Base-by-base conservation (phyloP, 2,329 filamentous ascomycete genomes). In the Ascochyta rabiei region DNA sequence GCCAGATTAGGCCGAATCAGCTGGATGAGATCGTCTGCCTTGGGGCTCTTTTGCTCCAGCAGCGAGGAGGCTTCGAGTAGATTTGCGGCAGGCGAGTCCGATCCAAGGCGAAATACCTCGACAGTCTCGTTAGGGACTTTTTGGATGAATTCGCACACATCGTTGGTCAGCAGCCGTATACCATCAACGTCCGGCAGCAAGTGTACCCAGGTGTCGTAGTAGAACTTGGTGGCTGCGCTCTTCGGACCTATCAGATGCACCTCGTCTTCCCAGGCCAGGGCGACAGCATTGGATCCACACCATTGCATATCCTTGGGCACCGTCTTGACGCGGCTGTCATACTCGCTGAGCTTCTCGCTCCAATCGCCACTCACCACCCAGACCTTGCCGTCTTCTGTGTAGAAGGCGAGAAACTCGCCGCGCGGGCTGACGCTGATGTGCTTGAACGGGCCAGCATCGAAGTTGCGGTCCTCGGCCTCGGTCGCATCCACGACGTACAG, bases 251-350 rank as follows among this genome's bases (percentile, higher is more conserved):
- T 89, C 24, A 99, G 83, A 70, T 97, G 95, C 4, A 99, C 88
- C 74, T 99, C 95, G 70, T 99, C 95, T 70, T 98, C 95, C 95
- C 95, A 99, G 0, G 93, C 93, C 66, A 99, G 86, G 24, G 96
- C 86, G 3, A 95, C 89, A 13, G 93, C 91, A 75, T 98, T 93
- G 67, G 95, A 93, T 5, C 95, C 95, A 74, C 95, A 99, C 95
- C 95, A 99, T 67, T 95, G 89, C 57, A 99, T 83, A 60, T 95
- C 91, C 66, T 91, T 89, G 3, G 95, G 95, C 1, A 88, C 83
- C 5, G 91, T 96, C 73, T 89, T 89, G 9, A 91, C 93, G 63
- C 88, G 88, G 0, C 93, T 93, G 68, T 96, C 87, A 71, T 98
- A 93, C 76, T 98, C 93, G 71, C 92, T 93, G 59, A 96, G 81